phyloP scores from a whole-genome alignment of 129 eudicot species.

The Chrysanthemum seticuspe region DNA sequence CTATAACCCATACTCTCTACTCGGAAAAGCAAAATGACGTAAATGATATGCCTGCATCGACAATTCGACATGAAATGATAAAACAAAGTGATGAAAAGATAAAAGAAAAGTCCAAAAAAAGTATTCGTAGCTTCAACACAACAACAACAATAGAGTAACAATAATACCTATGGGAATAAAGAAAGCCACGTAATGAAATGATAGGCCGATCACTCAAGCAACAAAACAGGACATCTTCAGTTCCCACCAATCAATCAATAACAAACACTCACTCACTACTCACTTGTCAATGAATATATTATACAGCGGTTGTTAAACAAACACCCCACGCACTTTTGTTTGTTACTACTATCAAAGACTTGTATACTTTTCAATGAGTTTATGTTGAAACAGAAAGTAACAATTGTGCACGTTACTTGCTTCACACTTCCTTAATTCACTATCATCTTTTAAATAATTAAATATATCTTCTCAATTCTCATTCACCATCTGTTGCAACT shows the following conservation, averaged over 20 bases:
- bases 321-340: slow-evolving; percentile 29
- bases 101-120: too few relatives aligned
- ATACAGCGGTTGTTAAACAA: slow-evolving; percentile 19
- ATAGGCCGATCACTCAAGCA: slow-evolving; percentile 20
- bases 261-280: not conserved
- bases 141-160: not conserved
- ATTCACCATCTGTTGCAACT: not conserved
- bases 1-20: too few relatives aligned
- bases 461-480: not conserved
- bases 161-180: slow-evolving; percentile 1
- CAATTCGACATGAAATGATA: too few relatives aligned
- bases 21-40: too few relatives aligned
- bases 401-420: slow-evolving; percentile 35
- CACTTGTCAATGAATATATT: slow-evolving; percentile 1
- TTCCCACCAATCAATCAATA: slow-evolving; percentile 20
- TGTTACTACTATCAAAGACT: not conserved
- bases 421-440: slow-evolving; percentile 22
- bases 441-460: too few relatives aligned
- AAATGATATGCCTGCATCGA: too few relatives aligned
- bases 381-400: slow-evolving; percentile 19
- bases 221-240: slow-evolving; percentile 13
- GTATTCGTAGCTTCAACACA: not conserved
- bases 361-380: not conserved
- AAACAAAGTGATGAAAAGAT: too few relatives aligned
- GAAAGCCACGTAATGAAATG: slow-evolving; percentile 31